These are phyloP conservation scores for Ephemerocybe angulata DNA, from an alignment of 768 basidiomycete species.

Conservation along the genomic window DNA sequence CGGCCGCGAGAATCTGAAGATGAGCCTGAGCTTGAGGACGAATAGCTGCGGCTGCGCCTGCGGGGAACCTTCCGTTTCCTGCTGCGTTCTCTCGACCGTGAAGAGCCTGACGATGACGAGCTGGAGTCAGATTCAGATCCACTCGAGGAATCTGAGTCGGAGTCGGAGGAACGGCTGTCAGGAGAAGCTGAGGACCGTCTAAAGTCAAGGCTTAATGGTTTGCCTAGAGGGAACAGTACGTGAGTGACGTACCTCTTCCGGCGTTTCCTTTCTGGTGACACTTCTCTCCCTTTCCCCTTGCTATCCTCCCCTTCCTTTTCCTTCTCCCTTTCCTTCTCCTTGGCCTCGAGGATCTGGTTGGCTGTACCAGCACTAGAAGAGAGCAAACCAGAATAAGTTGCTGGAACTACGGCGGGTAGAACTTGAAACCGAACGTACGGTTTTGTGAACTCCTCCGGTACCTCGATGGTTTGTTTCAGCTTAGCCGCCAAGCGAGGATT, in stretches of 20 bases:
- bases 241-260: slow-evolving; percentile 3
- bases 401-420: not conserved
- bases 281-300: slow-evolving; percentile 31
- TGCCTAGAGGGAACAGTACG: not conserved
- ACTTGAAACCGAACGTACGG: slow-evolving; percentile 46
- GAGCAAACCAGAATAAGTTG: slow-evolving; percentile 1
- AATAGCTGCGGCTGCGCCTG: slow-evolving; percentile 14
- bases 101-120: slow-evolving; percentile 19
- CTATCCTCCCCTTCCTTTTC: slow-evolving; percentile 33
- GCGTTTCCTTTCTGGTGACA: slow-evolving; percentile 35
- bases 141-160: slow-evolving; percentile 41
- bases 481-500: slow-evolving; percentile 67
- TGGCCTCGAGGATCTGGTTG: slow-evolving; percentile 76
- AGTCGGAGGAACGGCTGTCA: slow-evolving; percentile 39
- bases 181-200: slow-evolving; percentile 21
- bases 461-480: slow-evolving; percentile 74
- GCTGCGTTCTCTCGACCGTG: slow-evolving; percentile 13
- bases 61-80: slow-evolving; percentile 6
- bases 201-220: not conserved
- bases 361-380: slow-evolving; percentile 67
- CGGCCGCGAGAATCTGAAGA: slow-evolving; percentile 1
- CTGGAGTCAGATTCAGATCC: slow-evolving; percentile 37
- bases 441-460: slow-evolving; percentile 88
- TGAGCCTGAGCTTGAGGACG: slow-evolving; percentile 2
- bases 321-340: slow-evolving; percentile 70